Base-by-base conservation (phyloP, 176 grass and related monocot species). In the Aegilops sharonensis region DNA sequence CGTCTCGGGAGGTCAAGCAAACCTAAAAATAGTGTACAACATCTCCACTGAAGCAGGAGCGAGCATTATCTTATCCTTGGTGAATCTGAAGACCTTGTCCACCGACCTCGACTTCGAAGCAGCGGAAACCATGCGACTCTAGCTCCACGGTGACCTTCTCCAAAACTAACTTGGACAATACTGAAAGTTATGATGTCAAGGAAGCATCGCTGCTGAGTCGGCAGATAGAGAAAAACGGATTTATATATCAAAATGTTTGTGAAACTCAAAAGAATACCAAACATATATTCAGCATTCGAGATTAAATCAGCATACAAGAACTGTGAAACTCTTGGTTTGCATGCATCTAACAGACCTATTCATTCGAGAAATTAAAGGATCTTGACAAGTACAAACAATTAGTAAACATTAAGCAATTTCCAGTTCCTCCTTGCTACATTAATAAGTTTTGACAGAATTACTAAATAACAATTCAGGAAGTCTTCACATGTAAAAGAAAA, bases 71-170 rank as follows among this genome's bases (percentile, higher is more conserved):
- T 75, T 82, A 89, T 64, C 75, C 81, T 78, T 42, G 79, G 23
- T 52, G 80, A 66, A 95, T 73, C 85, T 98, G 85, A 27, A 98
- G 84, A 39, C 96, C 96, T 84, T 25, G 76, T 45, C 96, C 96
- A 85, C 96, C 96, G 62, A 91, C 96, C 82, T 90, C 84, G 34
- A 90, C 93, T 87, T 83, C 90, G 40, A 95, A 98, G 87, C 91
- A 94, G 61, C 82, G 75, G 79, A 91, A 98, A 68, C 92, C 92
- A 27, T 84, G 78, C 32, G 85, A 89, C 63, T 92, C 88, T 1
- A 98, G 88, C 75, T 98, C 92, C n/a, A 57, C n/a, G 27, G 85
- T 82, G 10, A 94, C 85, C 61, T 95, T 94, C 21, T 95, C 84
- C 62, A 83, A 36, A 72, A 92, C 88, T 25, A 78, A 72, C 50